A percentile compares a stretch with the other conserved stretches of the same genome.
phyloP scores from a whole-genome alignment of 108 stramenopile species.

The Licmophora abbreviata region DNA sequence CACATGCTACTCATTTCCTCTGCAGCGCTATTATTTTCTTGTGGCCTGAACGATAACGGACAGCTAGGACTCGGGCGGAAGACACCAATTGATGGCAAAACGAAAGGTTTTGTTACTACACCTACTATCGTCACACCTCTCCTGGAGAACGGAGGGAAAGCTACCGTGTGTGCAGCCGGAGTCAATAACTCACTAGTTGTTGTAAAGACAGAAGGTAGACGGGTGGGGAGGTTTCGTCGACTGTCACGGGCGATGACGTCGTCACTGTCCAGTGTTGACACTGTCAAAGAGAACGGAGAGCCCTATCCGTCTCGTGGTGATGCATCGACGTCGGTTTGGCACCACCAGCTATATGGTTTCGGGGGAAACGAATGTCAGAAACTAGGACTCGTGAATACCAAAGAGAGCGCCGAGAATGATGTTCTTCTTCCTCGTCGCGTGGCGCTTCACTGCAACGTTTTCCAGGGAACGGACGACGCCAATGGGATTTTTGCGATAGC shows the following conservation, averaged over 20 bases:
- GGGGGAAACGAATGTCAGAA: slow-evolving; percentile 70
- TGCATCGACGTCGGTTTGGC: slow-evolving; percentile 24
- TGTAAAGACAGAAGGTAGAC: slow-evolving; percentile 53
- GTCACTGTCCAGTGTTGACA: not conserved
- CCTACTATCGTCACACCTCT: slow-evolving; percentile 74
- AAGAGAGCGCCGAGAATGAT: slow-evolving; percentile 3
- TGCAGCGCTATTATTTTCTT: slow-evolving; percentile 69
- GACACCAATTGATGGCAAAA: slow-evolving; percentile 9
- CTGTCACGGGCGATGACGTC: not conserved
- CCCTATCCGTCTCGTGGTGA: too few species aligned
- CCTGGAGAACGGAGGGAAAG: slow-evolving; percentile 78
- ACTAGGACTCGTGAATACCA: slow-evolving; percentile 50
- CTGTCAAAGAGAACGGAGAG: slow-evolving; percentile 1
- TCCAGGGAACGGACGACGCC: slow-evolving; percentile 16
- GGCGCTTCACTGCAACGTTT: slow-evolving; percentile 66
- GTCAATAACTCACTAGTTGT: slow-evolving; percentile 71
- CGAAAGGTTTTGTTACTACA: slow-evolving; percentile 24
- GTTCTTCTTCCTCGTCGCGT: slow-evolving; percentile 66
- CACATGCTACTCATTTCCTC: slow-evolving; percentile 72
- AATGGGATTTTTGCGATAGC: slow-evolving; percentile 72
- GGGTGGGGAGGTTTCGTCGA: slow-evolving; percentile 20
- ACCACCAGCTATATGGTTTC: slow-evolving; percentile 83
- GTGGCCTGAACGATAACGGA: slow-evolving; percentile 68
- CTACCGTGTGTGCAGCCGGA: slow-evolving; percentile 71
- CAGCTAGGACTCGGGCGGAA: slow-evolving; percentile 65